phyloP scores from a whole-genome alignment of 73 alveolate species.

The Durusdinium trenchii region DNA sequence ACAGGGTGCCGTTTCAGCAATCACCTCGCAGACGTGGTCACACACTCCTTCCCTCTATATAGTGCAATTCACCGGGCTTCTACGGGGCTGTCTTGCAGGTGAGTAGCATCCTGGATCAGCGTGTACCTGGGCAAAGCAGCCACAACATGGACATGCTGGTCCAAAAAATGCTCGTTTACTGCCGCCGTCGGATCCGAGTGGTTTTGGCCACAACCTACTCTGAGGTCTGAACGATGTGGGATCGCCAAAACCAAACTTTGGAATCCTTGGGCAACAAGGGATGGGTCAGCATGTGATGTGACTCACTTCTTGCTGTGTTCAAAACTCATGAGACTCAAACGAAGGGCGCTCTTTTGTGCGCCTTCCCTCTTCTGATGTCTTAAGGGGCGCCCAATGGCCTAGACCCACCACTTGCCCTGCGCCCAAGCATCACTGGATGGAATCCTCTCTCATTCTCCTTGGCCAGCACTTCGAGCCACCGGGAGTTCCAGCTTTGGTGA shows the following conservation, averaged over 20 bases:
- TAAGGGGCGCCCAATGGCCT: no score
- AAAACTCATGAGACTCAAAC: no score
- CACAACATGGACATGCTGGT: not conserved
- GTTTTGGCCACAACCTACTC: not conserved
- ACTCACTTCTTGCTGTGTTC: no score
- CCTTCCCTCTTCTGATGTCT: no score
- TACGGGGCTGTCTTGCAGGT: not conserved
- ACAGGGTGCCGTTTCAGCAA: slow-evolving; percentile 78
- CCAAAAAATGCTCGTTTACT: not conserved
- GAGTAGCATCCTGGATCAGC: slow-evolving; percentile 40
- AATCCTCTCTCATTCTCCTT: slow-evolving; percentile 84
- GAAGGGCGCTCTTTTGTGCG: no score
- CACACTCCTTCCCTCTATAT: not conserved
- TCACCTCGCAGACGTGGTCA: slow-evolving; percentile 30
- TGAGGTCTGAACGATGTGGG: slow-evolving; percentile 43
- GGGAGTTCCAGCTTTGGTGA: slow-evolving; percentile 76
- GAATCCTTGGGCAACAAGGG: slow-evolving; percentile 26
- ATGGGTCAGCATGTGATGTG: not conserved
- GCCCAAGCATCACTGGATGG: slow-evolving; percentile 56
- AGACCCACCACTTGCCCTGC: not conserved
- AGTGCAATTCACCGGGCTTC: not conserved
- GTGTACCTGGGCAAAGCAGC: slow-evolving; percentile 1
- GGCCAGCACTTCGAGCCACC: slow-evolving; percentile 92
- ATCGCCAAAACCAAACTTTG: slow-evolving; percentile 93
- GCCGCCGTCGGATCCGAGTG: not conserved